Conservation (phyloP, 176 grass and related monocot genomes). For the Oryza meridionalis region DNA sequence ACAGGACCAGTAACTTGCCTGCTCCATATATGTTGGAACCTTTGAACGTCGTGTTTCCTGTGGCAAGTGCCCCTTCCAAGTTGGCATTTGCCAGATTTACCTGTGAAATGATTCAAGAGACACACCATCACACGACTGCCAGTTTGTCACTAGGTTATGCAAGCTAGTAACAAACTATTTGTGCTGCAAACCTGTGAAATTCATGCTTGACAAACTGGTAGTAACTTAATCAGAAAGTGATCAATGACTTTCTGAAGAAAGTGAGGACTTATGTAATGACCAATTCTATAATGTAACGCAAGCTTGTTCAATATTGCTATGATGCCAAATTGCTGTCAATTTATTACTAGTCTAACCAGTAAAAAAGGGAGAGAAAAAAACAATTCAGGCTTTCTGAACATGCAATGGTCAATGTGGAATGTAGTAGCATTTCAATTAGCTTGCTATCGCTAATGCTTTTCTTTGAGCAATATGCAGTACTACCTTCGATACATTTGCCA, state of each 20-base stretch:
- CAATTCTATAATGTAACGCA: neutral
- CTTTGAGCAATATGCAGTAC: conserved; percentile 12
- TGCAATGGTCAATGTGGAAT: neutral
- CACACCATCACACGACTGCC: neutral
- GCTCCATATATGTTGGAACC: conserved; percentile 68
- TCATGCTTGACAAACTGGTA: neutral
- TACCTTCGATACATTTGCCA: conserved; percentile 75
- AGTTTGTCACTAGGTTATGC: neutral
- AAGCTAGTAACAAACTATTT: neutral
- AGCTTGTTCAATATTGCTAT: neutral
- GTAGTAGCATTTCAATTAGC: neutral
- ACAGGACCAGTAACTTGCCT: conserved; percentile 41
- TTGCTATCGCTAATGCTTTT: neutral
- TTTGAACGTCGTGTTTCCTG: conserved; percentile 83
- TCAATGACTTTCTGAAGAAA: neutral
- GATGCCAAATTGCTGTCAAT: neutral
- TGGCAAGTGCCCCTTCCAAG: conserved; percentile 82
- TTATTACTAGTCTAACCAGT: neutral
- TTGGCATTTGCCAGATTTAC: conserved; percentile 78
- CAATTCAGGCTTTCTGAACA: neutral
- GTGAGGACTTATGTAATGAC: neutral
- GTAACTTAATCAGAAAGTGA: no score
- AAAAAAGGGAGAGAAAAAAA: neutral
- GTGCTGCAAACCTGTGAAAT: neutral
- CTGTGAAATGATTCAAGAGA: conserved; percentile 6